A percentile compares a stretch with the other conserved stretches of the same genome.
These are phyloP conservation scores for Wickerhamiella pararugosa DNA, from an alignment of 1,139 yeast species.

Conservation along the genomic window DNA sequence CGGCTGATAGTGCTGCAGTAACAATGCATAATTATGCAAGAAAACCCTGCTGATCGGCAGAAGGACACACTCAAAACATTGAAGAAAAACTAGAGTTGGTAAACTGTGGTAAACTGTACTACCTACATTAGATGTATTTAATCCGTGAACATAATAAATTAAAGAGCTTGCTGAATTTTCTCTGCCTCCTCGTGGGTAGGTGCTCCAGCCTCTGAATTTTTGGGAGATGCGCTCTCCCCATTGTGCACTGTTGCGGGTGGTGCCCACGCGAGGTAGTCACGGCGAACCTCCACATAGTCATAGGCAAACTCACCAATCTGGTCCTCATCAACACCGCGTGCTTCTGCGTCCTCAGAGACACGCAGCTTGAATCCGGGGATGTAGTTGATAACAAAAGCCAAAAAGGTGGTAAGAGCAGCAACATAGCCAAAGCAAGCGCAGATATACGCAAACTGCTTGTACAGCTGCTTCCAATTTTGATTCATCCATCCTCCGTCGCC, in stretches of 20 bases:
- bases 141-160: background rate
- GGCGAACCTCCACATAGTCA: conserved; percentile 90
- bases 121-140: too few species aligned
- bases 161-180: background rate
- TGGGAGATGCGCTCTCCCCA: background rate
- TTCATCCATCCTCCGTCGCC: conserved; percentile 88
- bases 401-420: conserved; percentile 60
- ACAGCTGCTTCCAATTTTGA: conserved; percentile 82
- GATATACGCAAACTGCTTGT: conserved; percentile 75
- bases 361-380: conserved; percentile 77
- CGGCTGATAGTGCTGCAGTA: too few species aligned
- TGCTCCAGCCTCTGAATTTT: background rate
- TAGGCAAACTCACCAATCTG: conserved; percentile 98
- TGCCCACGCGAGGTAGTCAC: conserved; percentile 71
- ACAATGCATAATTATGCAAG: too few species aligned
- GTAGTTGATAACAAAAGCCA: conserved; percentile 57
- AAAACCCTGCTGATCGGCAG: too few species aligned
- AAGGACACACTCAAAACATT: too few species aligned
- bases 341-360: conserved; percentile 73
- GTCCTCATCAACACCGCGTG: conserved; percentile 84
- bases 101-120: too few species aligned
- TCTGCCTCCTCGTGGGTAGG: conserved; percentile 2
- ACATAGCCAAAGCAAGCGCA: conserved; percentile 63
- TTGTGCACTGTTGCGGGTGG: conserved; percentile 18
- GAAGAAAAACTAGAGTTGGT: too few species aligned